Evolutionary conservation across 2,329 filamentous ascomycete genomes (phyloP).

Genomic region (Beauveria pseudobassiana): DNA sequence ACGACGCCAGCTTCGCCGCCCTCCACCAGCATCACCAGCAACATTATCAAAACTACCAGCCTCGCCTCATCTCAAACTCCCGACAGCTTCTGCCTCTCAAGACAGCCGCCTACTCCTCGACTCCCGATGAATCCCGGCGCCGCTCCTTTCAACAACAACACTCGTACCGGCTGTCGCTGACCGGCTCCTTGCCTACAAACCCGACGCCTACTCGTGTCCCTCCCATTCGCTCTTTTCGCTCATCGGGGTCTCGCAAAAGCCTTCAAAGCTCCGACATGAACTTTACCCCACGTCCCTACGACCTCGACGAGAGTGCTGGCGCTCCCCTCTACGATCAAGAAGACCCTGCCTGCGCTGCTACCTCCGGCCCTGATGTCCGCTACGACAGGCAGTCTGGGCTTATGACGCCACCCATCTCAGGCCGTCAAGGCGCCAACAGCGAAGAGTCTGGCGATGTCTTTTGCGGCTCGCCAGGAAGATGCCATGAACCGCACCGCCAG

Average conservation of each 20-base stretch:
- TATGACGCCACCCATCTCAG: constrained; percentile 34
- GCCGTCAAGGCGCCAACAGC: constrained; percentile 27
- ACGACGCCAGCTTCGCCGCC: constrained; percentile 19
- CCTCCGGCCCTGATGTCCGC: constrained; percentile 38
- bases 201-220: constrained; percentile 36
- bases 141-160: constrained; percentile 32
- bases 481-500: constrained; percentile 30
- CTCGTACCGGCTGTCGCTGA: constrained; percentile 39
- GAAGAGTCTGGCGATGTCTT: constrained; percentile 54
- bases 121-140: constrained; percentile 41
- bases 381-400: constrained; percentile 22
- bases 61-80: constrained; percentile 25
- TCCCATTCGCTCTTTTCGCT: constrained; percentile 49
- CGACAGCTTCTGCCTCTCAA: constrained; percentile 42
- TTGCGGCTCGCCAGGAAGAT: constrained; percentile 52
- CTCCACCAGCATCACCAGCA: constrained; percentile 16
- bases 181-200: constrained; percentile 24
- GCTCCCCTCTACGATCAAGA: constrained; percentile 42
- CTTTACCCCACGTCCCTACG: constrained; percentile 34
- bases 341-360: constrained; percentile 32
- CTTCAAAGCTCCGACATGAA: constrained; percentile 47
- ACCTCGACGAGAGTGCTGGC: constrained; percentile 34
- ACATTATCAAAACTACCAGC: constrained; percentile 15
- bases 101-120: constrained; percentile 28
- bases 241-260: constrained; percentile 50